phyloP scores from a whole-genome alignment of 2,329 filamentous ascomycete genomes.

The Harringtonia aguacate region DNA sequence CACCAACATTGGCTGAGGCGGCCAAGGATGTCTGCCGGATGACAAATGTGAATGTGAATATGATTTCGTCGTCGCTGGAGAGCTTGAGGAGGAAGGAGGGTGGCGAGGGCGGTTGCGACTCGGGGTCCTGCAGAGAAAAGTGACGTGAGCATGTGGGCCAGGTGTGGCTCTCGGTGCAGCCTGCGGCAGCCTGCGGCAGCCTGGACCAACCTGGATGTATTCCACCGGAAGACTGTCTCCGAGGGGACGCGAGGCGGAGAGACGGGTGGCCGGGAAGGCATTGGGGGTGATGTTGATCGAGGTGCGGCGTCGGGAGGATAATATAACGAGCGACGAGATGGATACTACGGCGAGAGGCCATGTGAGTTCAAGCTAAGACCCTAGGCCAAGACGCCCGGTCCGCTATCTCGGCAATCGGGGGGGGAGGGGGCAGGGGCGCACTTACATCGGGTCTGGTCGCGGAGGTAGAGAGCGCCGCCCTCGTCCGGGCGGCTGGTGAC shows the following conservation, averaged over 20 bases:
- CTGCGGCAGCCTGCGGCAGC: too few relatives aligned
- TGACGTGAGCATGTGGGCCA: too few relatives aligned
- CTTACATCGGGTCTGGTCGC: conserved; percentile 87
- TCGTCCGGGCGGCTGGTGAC: conserved; percentile 85
- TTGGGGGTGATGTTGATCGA: conserved; percentile 75
- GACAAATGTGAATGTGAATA: conserved; percentile 87
- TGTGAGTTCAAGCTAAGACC: conserved; percentile 2
- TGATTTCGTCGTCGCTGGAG: conserved; percentile 81
- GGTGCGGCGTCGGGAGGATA: conserved; percentile 66
- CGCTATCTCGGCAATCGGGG: neutral
- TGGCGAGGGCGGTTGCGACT: conserved; percentile 36
- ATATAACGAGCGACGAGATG: conserved; percentile 73
- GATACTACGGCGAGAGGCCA: conserved; percentile 52
- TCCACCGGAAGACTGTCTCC: conserved; percentile 72
- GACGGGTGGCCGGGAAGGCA: conserved; percentile 72
- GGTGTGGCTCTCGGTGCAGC: too few relatives aligned
- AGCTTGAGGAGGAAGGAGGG: conserved; percentile 81
- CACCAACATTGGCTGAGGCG: neutral
- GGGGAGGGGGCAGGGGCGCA: neutral
- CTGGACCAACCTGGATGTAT: conserved; percentile 79
- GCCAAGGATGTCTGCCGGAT: conserved; percentile 42
- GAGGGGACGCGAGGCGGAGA: conserved; percentile 58
- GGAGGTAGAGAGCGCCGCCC: conserved; percentile 66
- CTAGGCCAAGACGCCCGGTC: too few relatives aligned
- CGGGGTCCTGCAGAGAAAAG: conserved; percentile 56